Evolutionary conservation across 2,329 filamentous ascomycete species (phyloP).

Genomic region (Colletotrichum horii): DNA sequence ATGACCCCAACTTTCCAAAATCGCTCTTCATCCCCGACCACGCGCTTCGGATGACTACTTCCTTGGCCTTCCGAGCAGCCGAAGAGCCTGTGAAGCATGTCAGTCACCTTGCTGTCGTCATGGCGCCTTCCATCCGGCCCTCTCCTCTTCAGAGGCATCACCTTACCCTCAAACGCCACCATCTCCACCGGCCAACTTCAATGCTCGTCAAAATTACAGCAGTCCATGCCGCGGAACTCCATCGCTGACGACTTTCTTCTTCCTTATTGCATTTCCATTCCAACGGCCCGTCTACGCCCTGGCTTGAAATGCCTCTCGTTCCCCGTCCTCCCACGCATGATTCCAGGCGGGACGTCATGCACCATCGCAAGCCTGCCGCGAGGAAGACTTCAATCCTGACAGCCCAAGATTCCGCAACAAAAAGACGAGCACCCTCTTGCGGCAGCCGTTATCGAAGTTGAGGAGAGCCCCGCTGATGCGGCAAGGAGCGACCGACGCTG

Average conservation of each 20-base stretch:
- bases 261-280: not conserved
- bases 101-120: not conserved
- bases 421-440: not conserved
- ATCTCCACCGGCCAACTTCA: not conserved
- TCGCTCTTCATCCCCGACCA: not conserved
- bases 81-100: not conserved
- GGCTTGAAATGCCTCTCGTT: not conserved
- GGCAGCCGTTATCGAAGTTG: not conserved
- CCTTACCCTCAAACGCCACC: not conserved
- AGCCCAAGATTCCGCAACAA: not conserved
- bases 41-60: not conserved
- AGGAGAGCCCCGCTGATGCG: not conserved
- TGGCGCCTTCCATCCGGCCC: not conserved
- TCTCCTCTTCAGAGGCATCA: not conserved
- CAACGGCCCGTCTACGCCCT: not conserved
- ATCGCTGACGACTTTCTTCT: not conserved
- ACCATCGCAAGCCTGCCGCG: not conserved
- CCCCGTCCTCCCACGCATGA: not conserved
- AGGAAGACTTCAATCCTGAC: not conserved
- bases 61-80: not conserved
- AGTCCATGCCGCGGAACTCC: not conserved
- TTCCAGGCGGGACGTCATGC: not conserved
- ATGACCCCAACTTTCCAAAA: not conserved
- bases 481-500: not conserved
- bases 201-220: not conserved